These are phyloP conservation scores for Starmerella stigmatis DNA, from an alignment of 805 yeast species.

Conservation along the genomic window DNA sequence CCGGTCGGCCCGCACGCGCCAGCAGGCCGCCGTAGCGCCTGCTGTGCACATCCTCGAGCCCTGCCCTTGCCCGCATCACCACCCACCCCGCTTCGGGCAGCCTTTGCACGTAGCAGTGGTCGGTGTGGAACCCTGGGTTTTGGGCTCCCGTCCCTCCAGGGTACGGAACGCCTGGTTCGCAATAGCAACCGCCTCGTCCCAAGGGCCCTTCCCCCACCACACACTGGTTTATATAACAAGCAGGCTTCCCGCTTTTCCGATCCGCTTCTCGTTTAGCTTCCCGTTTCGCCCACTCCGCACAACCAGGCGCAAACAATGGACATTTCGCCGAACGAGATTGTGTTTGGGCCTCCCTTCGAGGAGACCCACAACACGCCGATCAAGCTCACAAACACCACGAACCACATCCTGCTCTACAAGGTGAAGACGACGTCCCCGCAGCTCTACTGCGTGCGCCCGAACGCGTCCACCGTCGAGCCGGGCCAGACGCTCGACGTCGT, in stretches of 20 bases:
- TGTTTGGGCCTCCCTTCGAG: slow-evolving; percentile 20
- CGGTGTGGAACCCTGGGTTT: no score
- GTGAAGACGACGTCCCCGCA: slow-evolving; percentile 98
- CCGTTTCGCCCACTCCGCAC: neutral
- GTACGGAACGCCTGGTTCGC: slow-evolving; percentile 2
- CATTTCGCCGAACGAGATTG: slow-evolving; percentile 17
- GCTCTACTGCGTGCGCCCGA: slow-evolving; percentile 89
- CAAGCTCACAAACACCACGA: slow-evolving; percentile 40
- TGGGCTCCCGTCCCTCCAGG: slow-evolving; percentile 4
- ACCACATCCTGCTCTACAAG: slow-evolving; percentile 68
- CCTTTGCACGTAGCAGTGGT: no score
- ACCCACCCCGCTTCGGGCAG: no score
- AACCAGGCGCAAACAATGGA: slow-evolving; percentile 12
- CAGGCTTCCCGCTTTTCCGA: no score
- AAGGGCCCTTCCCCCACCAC: neutral
- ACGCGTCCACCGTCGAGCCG: slow-evolving; percentile 70
- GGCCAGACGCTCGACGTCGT: slow-evolving; percentile 64
- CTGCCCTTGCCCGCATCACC: neutral
- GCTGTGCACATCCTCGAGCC: neutral
- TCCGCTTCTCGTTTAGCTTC: neutral
- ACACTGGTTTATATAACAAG: slow-evolving; percentile 3
- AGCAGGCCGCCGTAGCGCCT: no score
- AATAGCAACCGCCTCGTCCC: neutral
- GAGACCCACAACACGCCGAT: slow-evolving; percentile 13
- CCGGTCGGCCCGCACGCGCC: no score